Conservation (phyloP, 768 basidiomycete genomes). For the Leccinum variicolor region DNA sequence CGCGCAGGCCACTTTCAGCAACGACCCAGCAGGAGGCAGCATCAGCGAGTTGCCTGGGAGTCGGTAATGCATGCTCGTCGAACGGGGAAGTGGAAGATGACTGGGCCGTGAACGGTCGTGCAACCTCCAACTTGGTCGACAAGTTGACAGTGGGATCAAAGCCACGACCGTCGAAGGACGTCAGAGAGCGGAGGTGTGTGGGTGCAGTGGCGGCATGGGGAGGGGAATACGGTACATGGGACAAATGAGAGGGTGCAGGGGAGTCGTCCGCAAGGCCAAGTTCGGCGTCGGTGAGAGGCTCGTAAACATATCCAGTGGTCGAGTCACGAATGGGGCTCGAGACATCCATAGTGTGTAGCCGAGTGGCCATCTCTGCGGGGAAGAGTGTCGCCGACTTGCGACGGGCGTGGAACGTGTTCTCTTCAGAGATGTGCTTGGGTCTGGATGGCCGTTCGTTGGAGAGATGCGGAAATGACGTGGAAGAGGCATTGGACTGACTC, state of each 20-base stretch:
- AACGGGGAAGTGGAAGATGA: conserved; percentile 21
- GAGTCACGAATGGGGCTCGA: conserved; percentile 22
- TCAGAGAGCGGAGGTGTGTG: conserved; percentile 24
- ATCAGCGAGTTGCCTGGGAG: conserved; percentile 49
- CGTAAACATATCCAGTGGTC: conserved; percentile 24
- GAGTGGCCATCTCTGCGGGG: conserved; percentile 25
- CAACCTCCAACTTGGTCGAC: conserved; percentile 3
- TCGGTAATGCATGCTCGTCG: conserved; percentile 50
- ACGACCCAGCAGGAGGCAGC: conserved; percentile 65
- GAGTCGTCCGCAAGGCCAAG: conserved; percentile 17
- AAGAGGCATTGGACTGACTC: conserved; percentile 23
- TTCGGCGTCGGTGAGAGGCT: conserved; percentile 29
- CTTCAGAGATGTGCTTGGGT: conserved; percentile 24
- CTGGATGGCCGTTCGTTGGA: conserved; percentile 23
- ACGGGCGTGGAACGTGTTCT: conserved; percentile 34
- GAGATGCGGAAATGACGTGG: conserved; percentile 25
- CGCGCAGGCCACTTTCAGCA: conserved; percentile 60
- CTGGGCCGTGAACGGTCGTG: conserved; percentile 18
- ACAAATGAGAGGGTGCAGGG: conserved; percentile 14
- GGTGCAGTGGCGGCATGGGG: conserved; percentile 4
- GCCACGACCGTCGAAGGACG: conserved; percentile 15
- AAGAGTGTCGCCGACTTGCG: conserved; percentile 34
- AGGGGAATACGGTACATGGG: conserved; percentile 9
- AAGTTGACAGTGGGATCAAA: background rate
- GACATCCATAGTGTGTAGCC: conserved; percentile 31